Percentiles rank a stretch among this genome's conserved stretches.
Evolutionary conservation across 2,329 filamentous ascomycete genomes (phyloP).

Genomic region (Talaromyces sp.): DNA sequence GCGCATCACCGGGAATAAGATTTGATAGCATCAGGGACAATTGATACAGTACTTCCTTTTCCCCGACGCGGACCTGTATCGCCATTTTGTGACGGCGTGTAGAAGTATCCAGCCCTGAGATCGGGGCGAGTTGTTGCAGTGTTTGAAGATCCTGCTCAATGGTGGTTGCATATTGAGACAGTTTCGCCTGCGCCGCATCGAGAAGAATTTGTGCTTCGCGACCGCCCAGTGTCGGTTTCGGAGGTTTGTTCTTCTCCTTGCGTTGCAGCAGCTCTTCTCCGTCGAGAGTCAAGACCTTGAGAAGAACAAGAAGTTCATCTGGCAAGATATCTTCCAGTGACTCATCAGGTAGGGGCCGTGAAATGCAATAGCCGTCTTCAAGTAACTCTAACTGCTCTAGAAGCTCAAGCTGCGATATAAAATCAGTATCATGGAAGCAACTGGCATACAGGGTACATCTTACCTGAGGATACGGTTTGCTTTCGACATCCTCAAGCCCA

Average conservation of each 20-base stretch:
- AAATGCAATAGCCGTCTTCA: constrained; percentile 68
- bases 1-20: constrained; percentile 13
- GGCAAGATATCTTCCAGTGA: constrained; percentile 30
- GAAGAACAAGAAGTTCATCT: constrained; percentile 32
- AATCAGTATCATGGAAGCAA: constrained; percentile 10
- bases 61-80: constrained; percentile 61
- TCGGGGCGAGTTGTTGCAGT: constrained; percentile 28
- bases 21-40: constrained; percentile 38
- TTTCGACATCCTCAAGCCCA: constrained; percentile 20
- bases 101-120: constrained; percentile 28
- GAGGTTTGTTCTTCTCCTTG: constrained; percentile 29
- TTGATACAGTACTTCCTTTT: constrained; percentile 61
- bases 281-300: constrained; percentile 28
- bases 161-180: constrained; percentile 48
- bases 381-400: constrained; percentile 59
- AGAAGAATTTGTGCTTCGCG: constrained; percentile 28
- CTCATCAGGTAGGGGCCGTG: constrained; percentile 22
- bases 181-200: constrained; percentile 27
- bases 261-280: constrained; percentile 28
- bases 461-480: constrained; percentile 7
- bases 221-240: constrained; percentile 25
- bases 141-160: constrained; percentile 46
- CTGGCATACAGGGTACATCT: background rate
- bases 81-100: constrained; percentile 51
- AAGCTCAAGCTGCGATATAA: constrained; percentile 39